Percentiles rank a stretch among this genome's conserved stretches.
phyloP scores from a whole-genome alignment of 352 stramenopile genomes.

The Globisporangium barbulae region DNA sequence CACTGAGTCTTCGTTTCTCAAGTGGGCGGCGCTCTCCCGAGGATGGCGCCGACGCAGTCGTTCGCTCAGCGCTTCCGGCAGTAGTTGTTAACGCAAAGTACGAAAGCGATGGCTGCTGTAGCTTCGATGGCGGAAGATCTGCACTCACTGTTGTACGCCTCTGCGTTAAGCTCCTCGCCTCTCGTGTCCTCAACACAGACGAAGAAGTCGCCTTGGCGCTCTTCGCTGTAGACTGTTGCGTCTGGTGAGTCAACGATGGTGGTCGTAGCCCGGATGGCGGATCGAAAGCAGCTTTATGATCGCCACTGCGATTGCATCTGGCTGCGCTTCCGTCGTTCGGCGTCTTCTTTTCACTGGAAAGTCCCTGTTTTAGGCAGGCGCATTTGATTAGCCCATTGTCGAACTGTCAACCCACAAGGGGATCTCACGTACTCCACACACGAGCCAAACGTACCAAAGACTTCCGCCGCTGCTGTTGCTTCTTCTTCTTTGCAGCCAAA shows the following conservation, averaged over 20 bases:
- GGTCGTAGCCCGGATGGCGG: neutral
- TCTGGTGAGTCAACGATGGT: neutral
- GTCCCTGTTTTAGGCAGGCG: neutral
- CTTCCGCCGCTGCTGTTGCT: neutral
- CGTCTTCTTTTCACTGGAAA: neutral
- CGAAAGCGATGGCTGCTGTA: slow-evolving; percentile 17
- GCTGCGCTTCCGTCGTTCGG: neutral
- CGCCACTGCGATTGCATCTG: neutral
- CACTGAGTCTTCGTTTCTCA: neutral
- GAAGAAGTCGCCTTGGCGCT: neutral
- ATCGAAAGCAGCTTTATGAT: neutral
- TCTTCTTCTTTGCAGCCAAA: slow-evolving; percentile 3
- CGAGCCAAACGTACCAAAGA: neutral
- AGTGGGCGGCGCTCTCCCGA: neutral
- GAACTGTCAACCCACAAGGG: neutral
- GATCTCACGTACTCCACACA: neutral
- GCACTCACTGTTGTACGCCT: neutral
- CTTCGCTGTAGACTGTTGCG: slow-evolving; percentile 1
- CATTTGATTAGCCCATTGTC: neutral
- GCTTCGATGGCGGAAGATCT: slow-evolving; percentile 14
- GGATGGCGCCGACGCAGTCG: neutral
- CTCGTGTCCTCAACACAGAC: neutral
- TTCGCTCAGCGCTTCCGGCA: slow-evolving; percentile 9
- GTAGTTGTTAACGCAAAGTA: slow-evolving; percentile 16
- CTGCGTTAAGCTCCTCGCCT: neutral